phyloP scores from a whole-genome alignment of 2,329 filamentous ascomycete species.

The Fusarium vanettenii region DNA sequence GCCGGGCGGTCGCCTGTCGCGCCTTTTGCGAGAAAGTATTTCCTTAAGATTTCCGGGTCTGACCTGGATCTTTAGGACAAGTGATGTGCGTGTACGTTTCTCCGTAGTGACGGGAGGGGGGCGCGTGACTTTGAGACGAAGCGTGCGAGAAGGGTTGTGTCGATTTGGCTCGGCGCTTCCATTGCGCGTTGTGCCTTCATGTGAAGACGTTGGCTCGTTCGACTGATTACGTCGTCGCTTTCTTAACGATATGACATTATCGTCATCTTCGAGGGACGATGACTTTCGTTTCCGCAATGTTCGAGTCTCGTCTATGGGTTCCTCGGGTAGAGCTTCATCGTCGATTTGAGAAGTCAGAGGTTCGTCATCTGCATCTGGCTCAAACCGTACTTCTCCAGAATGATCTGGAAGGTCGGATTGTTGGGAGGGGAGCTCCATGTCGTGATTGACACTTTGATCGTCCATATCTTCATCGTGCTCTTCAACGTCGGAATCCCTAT shows the following conservation, averaged over 20 bases:
- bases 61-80: constrained; percentile 52
- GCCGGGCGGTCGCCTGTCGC: constrained; percentile 44
- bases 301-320: constrained; percentile 70
- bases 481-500: constrained; percentile 47
- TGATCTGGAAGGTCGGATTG: constrained; percentile 39
- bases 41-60: constrained; percentile 53
- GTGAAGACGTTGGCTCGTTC: constrained; percentile 53
- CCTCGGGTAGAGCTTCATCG: constrained; percentile 15
- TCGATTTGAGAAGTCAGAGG: constrained; percentile 23
- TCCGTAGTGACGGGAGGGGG: constrained; percentile 56
- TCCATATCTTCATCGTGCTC: constrained; percentile 47
- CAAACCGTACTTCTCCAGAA: constrained; percentile 13
- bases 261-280: constrained; percentile 74
- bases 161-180: constrained; percentile 45
- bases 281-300: constrained; percentile 87
- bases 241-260: constrained; percentile 62
- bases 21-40: constrained; percentile 49
- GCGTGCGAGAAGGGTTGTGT: constrained; percentile 63
- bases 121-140: constrained; percentile 64
- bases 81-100: constrained; percentile 49
- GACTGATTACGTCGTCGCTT: constrained; percentile 65
- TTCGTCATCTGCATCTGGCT: constrained; percentile 19
- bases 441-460: constrained; percentile 37
- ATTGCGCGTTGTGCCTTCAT: constrained; percentile 50
- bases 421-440: constrained; percentile 39